Conservation (phyloP, 73 alveolate genomes). For the Paramecium bursaria region DNA sequence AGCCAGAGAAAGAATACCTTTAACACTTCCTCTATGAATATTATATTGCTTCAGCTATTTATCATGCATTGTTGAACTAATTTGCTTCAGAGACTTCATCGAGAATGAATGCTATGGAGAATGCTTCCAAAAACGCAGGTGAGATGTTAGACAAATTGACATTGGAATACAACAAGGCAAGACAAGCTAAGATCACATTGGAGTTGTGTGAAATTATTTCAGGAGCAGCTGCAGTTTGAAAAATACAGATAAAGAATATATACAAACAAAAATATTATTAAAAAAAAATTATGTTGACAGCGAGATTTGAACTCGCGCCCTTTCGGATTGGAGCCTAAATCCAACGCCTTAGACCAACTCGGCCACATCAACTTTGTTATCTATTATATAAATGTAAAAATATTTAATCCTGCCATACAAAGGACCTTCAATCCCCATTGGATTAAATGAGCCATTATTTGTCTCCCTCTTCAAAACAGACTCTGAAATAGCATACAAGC, state of each 20-base stretch:
- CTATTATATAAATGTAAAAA: background rate
- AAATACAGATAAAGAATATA: too few species aligned
- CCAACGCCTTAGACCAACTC: constrained; percentile 69
- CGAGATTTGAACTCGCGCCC: constrained; percentile 70
- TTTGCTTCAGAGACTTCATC: constrained; percentile 90
- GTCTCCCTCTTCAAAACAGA: too few species aligned
- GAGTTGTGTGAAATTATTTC: constrained; percentile 92
- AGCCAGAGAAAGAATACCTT: constrained; percentile 67
- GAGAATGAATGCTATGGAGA: constrained; percentile 94
- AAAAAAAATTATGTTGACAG: constrained; percentile 58
- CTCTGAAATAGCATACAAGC: too few species aligned
- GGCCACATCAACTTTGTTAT: constrained; percentile 65
- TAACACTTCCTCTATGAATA: constrained; percentile 78
- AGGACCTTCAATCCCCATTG: too few species aligned
- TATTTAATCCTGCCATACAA: too few species aligned
- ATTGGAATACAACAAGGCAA: constrained; percentile 87
- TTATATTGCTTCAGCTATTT: constrained; percentile 83
- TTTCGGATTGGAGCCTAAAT: constrained; percentile 67
- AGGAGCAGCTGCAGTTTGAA: constrained; percentile 91
- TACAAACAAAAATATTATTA: too few species aligned
- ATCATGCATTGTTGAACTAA: constrained; percentile 84
- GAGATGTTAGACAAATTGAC: constrained; percentile 84
- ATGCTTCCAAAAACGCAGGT: constrained; percentile 90
- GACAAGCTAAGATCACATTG: constrained; percentile 87
- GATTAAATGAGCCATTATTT: too few species aligned